phyloP scores from a whole-genome alignment of 331 rosid species.

The Pyracantha coccinea region DNA sequence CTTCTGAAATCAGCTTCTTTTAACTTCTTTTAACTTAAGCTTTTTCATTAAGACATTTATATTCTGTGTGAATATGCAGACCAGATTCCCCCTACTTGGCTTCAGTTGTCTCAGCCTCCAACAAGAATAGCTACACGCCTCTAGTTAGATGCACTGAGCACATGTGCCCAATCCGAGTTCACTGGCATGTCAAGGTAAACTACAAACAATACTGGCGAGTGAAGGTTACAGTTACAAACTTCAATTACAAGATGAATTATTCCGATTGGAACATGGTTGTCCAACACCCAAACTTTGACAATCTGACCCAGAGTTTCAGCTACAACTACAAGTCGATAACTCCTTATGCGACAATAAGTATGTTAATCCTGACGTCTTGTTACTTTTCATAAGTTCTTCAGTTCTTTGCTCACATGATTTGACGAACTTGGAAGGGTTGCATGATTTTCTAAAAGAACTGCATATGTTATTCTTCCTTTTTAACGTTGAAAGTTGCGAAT shows the following conservation, averaged over 20 bases:
- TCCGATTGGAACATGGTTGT: slow-evolving; percentile 77
- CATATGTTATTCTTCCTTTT: neutral
- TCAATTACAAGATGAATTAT: slow-evolving; percentile 70
- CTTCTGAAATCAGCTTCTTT: slow-evolving; percentile 5
- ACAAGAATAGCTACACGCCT: slow-evolving; percentile 32
- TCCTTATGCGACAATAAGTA: slow-evolving; percentile 73
- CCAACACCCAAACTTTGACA: slow-evolving; percentile 83
- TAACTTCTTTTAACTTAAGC: neutral
- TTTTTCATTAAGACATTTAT: neutral
- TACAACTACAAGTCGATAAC: slow-evolving; percentile 60
- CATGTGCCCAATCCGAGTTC: slow-evolving; percentile 86
- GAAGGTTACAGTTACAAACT: slow-evolving; percentile 76
- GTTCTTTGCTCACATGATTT: neutral
- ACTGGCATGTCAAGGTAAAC: slow-evolving; percentile 84
- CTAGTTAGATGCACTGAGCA: slow-evolving; percentile 73
- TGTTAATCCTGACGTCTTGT: slow-evolving; percentile 15
- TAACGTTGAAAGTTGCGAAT: neutral
- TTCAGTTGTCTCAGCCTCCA: slow-evolving; percentile 40
- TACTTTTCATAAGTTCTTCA: neutral
- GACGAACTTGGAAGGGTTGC: neutral
- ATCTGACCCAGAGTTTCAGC: slow-evolving; percentile 77
- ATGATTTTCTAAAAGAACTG: neutral
- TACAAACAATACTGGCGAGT: slow-evolving; percentile 88
- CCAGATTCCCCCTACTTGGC: slow-evolving; percentile 44
- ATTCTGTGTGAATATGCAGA: slow-evolving; percentile 26